Conservation (phyloP, 129 eudicot species). For the Flaveria trinervia region DNA sequence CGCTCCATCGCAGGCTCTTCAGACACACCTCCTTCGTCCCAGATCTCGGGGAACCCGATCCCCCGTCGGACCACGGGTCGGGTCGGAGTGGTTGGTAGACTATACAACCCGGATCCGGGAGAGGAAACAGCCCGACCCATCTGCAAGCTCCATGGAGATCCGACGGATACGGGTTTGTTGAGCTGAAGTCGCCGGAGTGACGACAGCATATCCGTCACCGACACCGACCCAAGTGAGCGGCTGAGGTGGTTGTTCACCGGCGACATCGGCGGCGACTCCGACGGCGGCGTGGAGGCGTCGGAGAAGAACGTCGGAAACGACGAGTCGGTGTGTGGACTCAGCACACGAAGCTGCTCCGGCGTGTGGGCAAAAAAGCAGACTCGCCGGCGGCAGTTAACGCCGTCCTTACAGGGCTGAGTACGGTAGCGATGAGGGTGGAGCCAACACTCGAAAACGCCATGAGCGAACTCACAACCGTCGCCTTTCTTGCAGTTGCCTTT, state of each 20-base stretch:
- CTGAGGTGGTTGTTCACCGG: slow-evolving; percentile 47
- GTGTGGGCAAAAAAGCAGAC: slow-evolving; percentile 88
- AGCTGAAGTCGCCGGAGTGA: slow-evolving; percentile 73
- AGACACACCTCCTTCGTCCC: slow-evolving; percentile 41
- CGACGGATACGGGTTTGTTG: slow-evolving; percentile 51
- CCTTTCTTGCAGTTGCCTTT: slow-evolving; percentile 75
- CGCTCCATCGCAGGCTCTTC: slow-evolving; percentile 75
- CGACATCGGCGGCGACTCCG: slow-evolving; percentile 71
- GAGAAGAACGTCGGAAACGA: slow-evolving; percentile 26
- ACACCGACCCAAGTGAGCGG: slow-evolving; percentile 55
- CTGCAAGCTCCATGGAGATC: slow-evolving; percentile 43
- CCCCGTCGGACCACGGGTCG: slow-evolving; percentile 48
- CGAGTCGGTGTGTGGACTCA: slow-evolving; percentile 47
- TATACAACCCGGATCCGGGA: slow-evolving; percentile 56
- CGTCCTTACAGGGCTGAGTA: slow-evolving; percentile 87
- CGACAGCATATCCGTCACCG: slow-evolving; percentile 54
- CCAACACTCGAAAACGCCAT: slow-evolving; percentile 94
- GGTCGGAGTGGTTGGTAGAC: slow-evolving; percentile 75
- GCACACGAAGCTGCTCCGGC: slow-evolving; percentile 71
- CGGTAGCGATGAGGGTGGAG: slow-evolving; percentile 80
- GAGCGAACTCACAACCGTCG: slow-evolving; percentile 73
- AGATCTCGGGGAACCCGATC: slow-evolving; percentile 45
- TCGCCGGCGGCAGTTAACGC: slow-evolving; percentile 53
- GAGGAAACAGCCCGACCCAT: slow-evolving; percentile 43
- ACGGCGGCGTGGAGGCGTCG: slow-evolving; percentile 42